Percentiles rank a stretch among this genome's conserved stretches.
phyloP scores from a whole-genome alignment of 106 monocot genomes.

The Vanilla planifolia region DNA sequence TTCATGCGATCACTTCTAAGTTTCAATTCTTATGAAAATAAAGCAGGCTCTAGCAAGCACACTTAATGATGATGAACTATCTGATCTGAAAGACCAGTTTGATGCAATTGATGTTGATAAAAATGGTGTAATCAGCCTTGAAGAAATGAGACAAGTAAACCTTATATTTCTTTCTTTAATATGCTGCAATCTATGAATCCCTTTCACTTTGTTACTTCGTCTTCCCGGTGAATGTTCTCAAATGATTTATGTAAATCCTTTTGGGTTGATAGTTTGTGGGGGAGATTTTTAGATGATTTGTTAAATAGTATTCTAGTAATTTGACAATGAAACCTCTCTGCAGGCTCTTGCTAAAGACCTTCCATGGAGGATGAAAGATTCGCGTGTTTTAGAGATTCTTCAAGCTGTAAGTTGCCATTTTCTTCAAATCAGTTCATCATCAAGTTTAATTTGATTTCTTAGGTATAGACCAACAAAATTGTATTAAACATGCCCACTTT shows the following conservation, averaged over 20 bases:
- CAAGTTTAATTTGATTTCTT: too few species aligned
- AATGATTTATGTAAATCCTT: too few species aligned
- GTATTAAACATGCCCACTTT: too few species aligned
- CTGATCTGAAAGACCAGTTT: constrained; percentile 84
- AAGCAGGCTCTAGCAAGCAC: constrained; percentile 90
- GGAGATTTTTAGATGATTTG: neutral
- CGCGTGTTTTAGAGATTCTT: constrained; percentile 75
- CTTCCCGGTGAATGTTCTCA: too few species aligned
- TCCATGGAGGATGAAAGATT: constrained; percentile 78
- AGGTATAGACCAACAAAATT: too few species aligned
- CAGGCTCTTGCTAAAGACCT: constrained; percentile 88
- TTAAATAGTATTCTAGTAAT: neutral
- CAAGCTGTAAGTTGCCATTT: constrained; percentile 49
- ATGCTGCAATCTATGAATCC: neutral
- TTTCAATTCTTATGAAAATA: constrained; percentile 4
- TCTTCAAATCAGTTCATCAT: too few species aligned
- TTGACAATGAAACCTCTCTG: neutral
- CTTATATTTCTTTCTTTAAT: neutral
- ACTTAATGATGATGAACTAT: constrained; percentile 71
- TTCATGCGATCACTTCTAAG: neutral
- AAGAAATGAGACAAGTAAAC: constrained; percentile 94
- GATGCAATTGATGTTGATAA: constrained; percentile 94
- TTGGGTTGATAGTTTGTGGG: too few species aligned
- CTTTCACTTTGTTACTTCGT: neutral
- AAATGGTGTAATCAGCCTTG: constrained; percentile 84